Evolutionary conservation across 1,284 basidiomycete genomes (phyloP).

Genomic region (Naganishia sp.): DNA sequence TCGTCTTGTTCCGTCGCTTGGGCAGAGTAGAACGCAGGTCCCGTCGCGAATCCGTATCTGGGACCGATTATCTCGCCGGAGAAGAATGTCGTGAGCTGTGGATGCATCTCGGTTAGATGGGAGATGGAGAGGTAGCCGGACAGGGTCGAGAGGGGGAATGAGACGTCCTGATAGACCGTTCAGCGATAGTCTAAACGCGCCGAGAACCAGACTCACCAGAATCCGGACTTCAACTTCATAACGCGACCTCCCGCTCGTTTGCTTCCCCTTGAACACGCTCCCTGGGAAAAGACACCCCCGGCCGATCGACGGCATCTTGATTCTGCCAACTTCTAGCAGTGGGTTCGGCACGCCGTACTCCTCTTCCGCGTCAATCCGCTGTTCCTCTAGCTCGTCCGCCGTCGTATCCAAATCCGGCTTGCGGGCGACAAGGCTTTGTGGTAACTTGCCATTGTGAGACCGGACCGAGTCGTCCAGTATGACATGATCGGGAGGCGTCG

Average conservation of each 20-base stretch:
- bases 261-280: conserved; percentile 72
- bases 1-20: conserved; percentile 84
- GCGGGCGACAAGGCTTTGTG: background rate
- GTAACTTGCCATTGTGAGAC: too few species aligned
- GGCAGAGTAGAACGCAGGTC: conserved; percentile 61
- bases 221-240: conserved; percentile 82
- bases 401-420: background rate
- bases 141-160: conserved; percentile 73
- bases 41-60: conserved; percentile 81
- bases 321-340: conserved; percentile 57
- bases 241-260: conserved; percentile 77
- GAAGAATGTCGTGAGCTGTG: conserved; percentile 87
- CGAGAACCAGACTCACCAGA: conserved; percentile 60
- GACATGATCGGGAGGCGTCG: background rate
- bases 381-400: background rate
- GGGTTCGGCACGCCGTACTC: conserved; percentile 57
- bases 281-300: conserved; percentile 81
- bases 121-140: conserved; percentile 87
- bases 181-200: conserved; percentile 25
- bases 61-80: conserved; percentile 87
- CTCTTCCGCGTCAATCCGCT: background rate
- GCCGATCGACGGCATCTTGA: conserved; percentile 8
- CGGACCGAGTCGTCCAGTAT: background rate
- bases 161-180: conserved; percentile 68
- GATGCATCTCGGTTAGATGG: conserved; percentile 84